Conservation (phyloP, 768 basidiomycete species). For the Boletellus ananas region DNA sequence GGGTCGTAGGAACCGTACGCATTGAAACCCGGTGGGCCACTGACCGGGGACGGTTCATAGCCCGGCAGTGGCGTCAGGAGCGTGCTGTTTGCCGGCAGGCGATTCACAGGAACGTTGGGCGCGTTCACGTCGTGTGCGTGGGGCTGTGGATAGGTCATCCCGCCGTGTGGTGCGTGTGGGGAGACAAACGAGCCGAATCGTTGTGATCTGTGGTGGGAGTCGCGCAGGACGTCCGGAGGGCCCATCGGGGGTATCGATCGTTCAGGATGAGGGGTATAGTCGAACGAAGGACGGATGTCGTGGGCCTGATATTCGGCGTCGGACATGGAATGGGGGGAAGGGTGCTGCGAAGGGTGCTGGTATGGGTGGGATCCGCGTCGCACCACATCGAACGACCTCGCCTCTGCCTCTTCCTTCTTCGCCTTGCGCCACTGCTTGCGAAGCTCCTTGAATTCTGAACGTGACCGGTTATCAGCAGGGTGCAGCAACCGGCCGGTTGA, state of each 20-base stretch:
- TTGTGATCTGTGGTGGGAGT: slow-evolving; percentile 23
- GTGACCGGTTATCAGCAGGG: slow-evolving; percentile 7
- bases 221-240: slow-evolving; percentile 20
- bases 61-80: slow-evolving; percentile 68
- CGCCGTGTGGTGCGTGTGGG: slow-evolving; percentile 14
- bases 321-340: slow-evolving; percentile 26
- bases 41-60: slow-evolving; percentile 44
- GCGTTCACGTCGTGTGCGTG: slow-evolving; percentile 25
- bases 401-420: slow-evolving; percentile 69
- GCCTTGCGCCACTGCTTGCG: slow-evolving; percentile 94
- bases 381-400: slow-evolving; percentile 14
- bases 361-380: slow-evolving; percentile 19
- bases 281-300: slow-evolving; percentile 15
- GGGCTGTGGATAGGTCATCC: slow-evolving; percentile 18
- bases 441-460: slow-evolving; percentile 93
- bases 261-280: slow-evolving; percentile 27
- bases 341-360: slow-evolving; percentile 17
- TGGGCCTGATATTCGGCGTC: slow-evolving; percentile 22
- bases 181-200: slow-evolving; percentile 24
- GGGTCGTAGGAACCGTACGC: slow-evolving; percentile 33
- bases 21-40: slow-evolving; percentile 10
- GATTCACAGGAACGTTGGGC: slow-evolving; percentile 26
- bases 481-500: neutral
- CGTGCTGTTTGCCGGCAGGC: slow-evolving; percentile 62
- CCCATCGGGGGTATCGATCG: slow-evolving; percentile 11